Conservation (phyloP, 768 basidiomycete species). For the Suillus discolor region DNA sequence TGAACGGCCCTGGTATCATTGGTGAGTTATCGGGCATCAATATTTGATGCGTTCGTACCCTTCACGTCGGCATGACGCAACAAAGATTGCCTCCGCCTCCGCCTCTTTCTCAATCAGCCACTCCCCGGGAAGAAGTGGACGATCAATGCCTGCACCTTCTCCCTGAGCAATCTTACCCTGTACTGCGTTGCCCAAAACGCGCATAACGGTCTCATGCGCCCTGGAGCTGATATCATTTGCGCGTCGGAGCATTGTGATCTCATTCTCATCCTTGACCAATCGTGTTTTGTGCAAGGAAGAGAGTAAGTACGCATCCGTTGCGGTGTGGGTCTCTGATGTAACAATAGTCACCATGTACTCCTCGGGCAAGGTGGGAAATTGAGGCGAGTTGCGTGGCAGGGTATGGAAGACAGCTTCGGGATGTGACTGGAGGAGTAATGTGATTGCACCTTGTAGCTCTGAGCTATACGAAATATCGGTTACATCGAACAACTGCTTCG, state of each 20-base stretch:
- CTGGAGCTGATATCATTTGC: constrained; percentile 87
- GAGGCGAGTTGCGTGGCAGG: constrained; percentile 53
- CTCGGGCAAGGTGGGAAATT: constrained; percentile 53
- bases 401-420: constrained; percentile 67
- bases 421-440: neutral
- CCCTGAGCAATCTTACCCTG: constrained; percentile 53
- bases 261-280: constrained; percentile 72
- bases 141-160: constrained; percentile 39
- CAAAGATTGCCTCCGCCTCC: constrained; percentile 93
- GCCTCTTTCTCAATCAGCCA: constrained; percentile 93
- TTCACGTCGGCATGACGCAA: constrained; percentile 85
- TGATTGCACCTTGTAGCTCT: neutral
- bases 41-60: constrained; percentile 54
- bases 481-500: constrained; percentile 56
- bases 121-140: constrained; percentile 68
- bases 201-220: constrained; percentile 93
- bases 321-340: constrained; percentile 33
- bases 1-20: constrained; percentile 60
- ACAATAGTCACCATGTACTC: constrained; percentile 43
- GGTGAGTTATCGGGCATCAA: neutral
- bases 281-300: constrained; percentile 80
- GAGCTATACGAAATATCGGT: constrained; percentile 42
- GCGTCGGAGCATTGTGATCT: constrained; percentile 73
- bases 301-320: constrained; percentile 68
- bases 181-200: constrained; percentile 78